Conservation (phyloP, 148 eudicot genomes). For the Persicaria maculosa region DNA sequence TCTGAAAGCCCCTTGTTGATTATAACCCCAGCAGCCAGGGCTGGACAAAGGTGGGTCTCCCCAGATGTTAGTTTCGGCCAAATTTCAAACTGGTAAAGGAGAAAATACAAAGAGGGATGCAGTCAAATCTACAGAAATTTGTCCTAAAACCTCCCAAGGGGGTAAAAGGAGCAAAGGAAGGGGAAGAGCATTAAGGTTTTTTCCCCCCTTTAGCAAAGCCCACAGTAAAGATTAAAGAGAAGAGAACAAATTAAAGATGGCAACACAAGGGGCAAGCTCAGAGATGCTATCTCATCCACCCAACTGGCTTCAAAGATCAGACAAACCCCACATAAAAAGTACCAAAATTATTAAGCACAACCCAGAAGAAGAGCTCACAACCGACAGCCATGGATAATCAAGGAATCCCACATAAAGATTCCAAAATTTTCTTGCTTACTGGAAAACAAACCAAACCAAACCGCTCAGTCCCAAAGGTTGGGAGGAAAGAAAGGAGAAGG, state of each 20-base stretch:
- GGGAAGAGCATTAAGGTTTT: conserved; percentile 10
- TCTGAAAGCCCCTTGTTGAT: background rate
- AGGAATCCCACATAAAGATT: conserved; percentile 23
- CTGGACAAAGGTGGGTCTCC: conserved; percentile 9
- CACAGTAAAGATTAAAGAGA: conserved; percentile 2
- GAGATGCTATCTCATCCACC: conserved; percentile 28
- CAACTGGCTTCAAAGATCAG: conserved; percentile 16
- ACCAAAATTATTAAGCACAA: conserved; percentile 18
- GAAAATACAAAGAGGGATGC: conserved; percentile 1
- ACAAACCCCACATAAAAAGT: conserved; percentile 15
- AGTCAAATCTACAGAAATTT: conserved; percentile 7
- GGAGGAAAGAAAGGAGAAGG: background rate
- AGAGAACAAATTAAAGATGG: conserved; percentile 13
- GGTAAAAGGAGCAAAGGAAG: background rate
- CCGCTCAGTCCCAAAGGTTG: conserved; percentile 11
- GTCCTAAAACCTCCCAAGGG: background rate
- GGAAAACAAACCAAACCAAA: background rate
- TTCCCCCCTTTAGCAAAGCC: background rate
- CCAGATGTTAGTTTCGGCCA: background rate
- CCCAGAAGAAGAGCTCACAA: conserved; percentile 22
- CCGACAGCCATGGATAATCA: conserved; percentile 20
- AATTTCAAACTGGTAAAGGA: conserved; percentile 1
- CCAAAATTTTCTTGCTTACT: conserved; percentile 13
- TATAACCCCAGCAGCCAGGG: background rate
- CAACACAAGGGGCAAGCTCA: background rate